Conservation (phyloP, 345 rosid species). For the Cardamine resedifolia region DNA sequence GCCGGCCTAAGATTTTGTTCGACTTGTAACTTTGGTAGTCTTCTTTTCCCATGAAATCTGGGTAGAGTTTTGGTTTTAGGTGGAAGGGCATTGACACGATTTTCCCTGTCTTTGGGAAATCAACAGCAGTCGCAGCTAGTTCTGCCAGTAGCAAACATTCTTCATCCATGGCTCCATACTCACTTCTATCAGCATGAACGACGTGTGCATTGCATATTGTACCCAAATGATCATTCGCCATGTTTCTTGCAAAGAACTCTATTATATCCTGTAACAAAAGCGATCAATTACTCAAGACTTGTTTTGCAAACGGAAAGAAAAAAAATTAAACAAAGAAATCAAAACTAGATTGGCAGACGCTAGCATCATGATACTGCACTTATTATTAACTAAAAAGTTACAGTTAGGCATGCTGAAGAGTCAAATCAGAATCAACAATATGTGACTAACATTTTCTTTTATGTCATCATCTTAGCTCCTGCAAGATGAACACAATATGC, state of each 20-base stretch:
- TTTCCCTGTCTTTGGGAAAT: conserved; percentile 91
- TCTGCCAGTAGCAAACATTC: conserved; percentile 67
- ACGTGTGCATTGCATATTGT: conserved; percentile 81
- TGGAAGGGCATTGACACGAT: conserved; percentile 60
- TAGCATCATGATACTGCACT: conserved; percentile 17
- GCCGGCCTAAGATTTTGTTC: conserved; percentile 70
- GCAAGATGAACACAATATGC: background rate
- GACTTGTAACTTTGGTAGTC: conserved; percentile 71
- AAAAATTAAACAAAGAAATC: background rate
- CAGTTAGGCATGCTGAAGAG: conserved; percentile 10
- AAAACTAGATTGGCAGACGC: background rate
- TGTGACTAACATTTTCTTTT: background rate
- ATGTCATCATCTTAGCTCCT: conserved; percentile 3
- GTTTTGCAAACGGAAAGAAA: conserved; percentile 1
- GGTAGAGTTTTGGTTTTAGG: conserved; percentile 73
- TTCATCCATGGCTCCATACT: conserved; percentile 65
- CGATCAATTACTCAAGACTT: conserved; percentile 7
- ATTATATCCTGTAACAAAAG: conserved; percentile 61
- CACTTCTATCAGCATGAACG: conserved; percentile 81
- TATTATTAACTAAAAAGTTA: conserved; percentile 6
- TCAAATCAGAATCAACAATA: background rate
- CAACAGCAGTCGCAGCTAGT: conserved; percentile 91
- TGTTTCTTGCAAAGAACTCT: conserved; percentile 68
- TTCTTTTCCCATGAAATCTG: conserved; percentile 91
- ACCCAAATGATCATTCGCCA: conserved; percentile 74